Base-by-base conservation (phyloP, 1,139 yeast species). In the Suhomyces maxii region DNA sequence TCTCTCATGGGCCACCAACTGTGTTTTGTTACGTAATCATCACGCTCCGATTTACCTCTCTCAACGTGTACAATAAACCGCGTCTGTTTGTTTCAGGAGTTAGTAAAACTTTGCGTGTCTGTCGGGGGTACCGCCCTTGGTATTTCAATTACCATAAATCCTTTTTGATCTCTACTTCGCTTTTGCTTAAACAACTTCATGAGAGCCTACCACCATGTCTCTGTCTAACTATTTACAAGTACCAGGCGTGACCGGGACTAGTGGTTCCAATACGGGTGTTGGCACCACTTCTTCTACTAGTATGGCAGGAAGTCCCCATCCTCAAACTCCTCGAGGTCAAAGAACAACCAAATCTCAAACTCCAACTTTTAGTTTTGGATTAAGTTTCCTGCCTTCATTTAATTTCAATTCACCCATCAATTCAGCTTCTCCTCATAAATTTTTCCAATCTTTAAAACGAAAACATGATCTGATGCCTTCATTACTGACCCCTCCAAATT, bases 321-420 rank as follows among this genome's bases (percentile, higher is more conserved):
- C 74, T n/a, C 61, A 64, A 41, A 69, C 75, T 1, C 73, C 73
- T 6, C 53, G 65, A 36, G 44, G 42, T 28, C 49, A 42, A 32
- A 12, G 46, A 34, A 42, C 49, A 6, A 40, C 38, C 35, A 46
- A 46, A 26, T 40, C 44, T 12, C 33, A 35, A 41, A 69, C 76
- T 10, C 76, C 78, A 1, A 63, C 74, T 7, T 72, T 69, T 54
- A 63, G 72, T 34, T 71, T 73, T 53, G 76, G 77, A 6, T 54
- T 73, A 33, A 71, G 70, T 37, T 71, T 73, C 50, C 76, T 70
- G 75, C 79, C 79, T 4, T 68, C 76, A 7, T 72, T 73, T 55
- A 70, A 65, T 40, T 69, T 73, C 53, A 63, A 66, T 44, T 67
- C 77, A 5, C 77, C 79, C 37, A 56, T 67, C 31, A 57, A 60